Evolutionary conservation across 1,139 yeast genomes (phyloP), one percentile per base, ranked within the genome.

Genomic region (Saccharomyces hybrid): DNA sequence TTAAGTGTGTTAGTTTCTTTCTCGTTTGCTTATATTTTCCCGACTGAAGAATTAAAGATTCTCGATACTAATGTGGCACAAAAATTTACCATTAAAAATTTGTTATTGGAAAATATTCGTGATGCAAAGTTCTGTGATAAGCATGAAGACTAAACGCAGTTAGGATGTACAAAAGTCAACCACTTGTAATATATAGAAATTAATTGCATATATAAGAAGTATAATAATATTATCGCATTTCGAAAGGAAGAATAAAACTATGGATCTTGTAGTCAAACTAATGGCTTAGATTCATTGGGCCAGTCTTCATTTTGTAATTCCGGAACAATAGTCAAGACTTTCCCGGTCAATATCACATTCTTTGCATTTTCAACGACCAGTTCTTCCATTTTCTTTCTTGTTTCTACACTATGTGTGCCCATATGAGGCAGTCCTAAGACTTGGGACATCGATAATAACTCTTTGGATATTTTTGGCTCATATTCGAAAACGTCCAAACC

Each of bases 401-500:
- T 80, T 63, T 82, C 84, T 49, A 71, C 68, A 1, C 93, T 77
- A 68, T 81, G 83, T 0, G 96, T 88, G 31, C 96, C 96, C 84
- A 86, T 81, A 68, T 89, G 95, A 20, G 95, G 95, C 61, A 85
- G 74, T 47, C 85, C 77, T 11, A 84, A 76, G 14, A 83, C 88
- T 59, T 82, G 81, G 51, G 70, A 79, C 69, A 72, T 68, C 16
- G 74, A 73, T 51, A 78, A 71, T 57, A 86, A 72, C 57, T 84
- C 88, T 62, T 75, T 70, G 41, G 84, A 77, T 20, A 82, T 83
- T 59, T 80, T 63, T 6, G 98, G 98, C 73, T 91, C 97, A 61
- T 78, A 73, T 67, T 88, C 96, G 70, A 82, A 86, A 34, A 90
- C 97, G 68, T 90, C 97, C 47, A 90, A 70, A 14, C 93, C 96